Conservation (phyloP, 305 asterid species). For the Lippia alba region DNA sequence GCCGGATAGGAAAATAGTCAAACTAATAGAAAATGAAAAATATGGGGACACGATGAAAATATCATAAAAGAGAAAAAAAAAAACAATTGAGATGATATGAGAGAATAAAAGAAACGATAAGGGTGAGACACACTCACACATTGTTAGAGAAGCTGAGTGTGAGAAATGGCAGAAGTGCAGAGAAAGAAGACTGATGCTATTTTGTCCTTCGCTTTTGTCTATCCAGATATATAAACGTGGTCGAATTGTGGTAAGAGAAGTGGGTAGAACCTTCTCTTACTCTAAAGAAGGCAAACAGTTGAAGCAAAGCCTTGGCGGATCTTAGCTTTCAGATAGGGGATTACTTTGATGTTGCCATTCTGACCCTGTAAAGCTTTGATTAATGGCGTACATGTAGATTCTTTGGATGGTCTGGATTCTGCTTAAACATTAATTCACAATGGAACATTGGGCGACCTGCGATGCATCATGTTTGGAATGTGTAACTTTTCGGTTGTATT, state of each 20-base stretch:
- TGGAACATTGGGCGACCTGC: too few species aligned
- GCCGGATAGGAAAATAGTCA: too few species aligned
- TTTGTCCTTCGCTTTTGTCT: slow-evolving; percentile 90
- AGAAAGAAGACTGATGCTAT: slow-evolving; percentile 80
- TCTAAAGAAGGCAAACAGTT: slow-evolving; percentile 76
- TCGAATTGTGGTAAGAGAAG: slow-evolving; percentile 90
- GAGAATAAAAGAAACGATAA: too few species aligned
- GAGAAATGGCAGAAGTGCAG: slow-evolving; percentile 65
- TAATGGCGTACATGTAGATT: not conserved
- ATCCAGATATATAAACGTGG: slow-evolving; percentile 91
- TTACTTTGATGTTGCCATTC: slow-evolving; percentile 88
- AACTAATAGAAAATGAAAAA: too few species aligned
- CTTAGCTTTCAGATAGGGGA: slow-evolving; percentile 93
- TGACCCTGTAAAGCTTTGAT: slow-evolving; percentile 46
- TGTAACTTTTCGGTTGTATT: too few species aligned
- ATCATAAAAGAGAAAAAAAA: too few species aligned
- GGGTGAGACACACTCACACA: too few species aligned
- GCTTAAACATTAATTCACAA: too few species aligned
- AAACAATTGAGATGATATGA: too few species aligned
- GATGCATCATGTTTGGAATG: too few species aligned
- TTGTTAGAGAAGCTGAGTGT: too few species aligned
- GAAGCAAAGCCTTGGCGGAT: slow-evolving; percentile 78
- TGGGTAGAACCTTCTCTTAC: slow-evolving; percentile 75
- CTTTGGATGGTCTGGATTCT: not conserved
- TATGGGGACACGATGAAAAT: too few species aligned